Conservation (phyloP, 352 stramenopile species). For the Pythium volutum region DNA sequence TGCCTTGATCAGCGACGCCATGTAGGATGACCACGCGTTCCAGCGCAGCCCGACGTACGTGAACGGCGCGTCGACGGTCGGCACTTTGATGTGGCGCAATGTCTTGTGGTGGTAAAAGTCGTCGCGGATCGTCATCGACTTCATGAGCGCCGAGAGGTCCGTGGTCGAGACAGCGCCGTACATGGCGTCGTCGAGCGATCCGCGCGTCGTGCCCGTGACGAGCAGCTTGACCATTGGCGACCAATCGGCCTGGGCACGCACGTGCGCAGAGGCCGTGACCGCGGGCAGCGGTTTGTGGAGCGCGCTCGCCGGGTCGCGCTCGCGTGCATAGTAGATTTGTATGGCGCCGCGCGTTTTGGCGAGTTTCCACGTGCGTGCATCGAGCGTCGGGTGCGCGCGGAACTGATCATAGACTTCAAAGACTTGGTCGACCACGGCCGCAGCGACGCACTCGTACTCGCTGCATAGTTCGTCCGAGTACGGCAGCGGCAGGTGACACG, state of each 20-base stretch:
- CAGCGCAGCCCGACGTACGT: conserved; percentile 22
- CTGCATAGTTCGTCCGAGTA: too few relatives aligned
- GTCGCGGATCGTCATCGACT: conserved; percentile 27
- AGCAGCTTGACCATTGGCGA: conserved; percentile 42
- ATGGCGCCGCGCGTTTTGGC: too few relatives aligned
- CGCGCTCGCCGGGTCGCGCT: not conserved
- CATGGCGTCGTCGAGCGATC: conserved; percentile 61
- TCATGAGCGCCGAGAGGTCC: conserved; percentile 34
- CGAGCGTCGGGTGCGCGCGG: too few relatives aligned
- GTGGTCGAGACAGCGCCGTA: conserved; percentile 41
- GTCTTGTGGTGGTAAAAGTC: conserved; percentile 26
- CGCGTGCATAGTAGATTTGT: too few relatives aligned
- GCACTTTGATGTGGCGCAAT: conserved; percentile 36
- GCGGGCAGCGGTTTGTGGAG: not conserved
- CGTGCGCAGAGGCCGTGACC: not conserved
- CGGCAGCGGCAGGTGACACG: too few relatives aligned
- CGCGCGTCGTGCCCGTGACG: conserved; percentile 44
- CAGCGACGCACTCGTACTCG: too few relatives aligned
- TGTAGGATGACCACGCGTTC: conserved; percentile 3
- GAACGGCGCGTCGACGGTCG: conserved; percentile 30
- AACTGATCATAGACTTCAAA: too few relatives aligned
- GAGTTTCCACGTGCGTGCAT: too few relatives aligned
- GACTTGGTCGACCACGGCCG: too few relatives aligned
- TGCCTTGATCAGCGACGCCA: conserved; percentile 22
- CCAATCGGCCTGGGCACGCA: conserved; percentile 20